phyloP scores from a whole-genome alignment of 345 rosid genomes.

The Dipteronia sinensis region DNA sequence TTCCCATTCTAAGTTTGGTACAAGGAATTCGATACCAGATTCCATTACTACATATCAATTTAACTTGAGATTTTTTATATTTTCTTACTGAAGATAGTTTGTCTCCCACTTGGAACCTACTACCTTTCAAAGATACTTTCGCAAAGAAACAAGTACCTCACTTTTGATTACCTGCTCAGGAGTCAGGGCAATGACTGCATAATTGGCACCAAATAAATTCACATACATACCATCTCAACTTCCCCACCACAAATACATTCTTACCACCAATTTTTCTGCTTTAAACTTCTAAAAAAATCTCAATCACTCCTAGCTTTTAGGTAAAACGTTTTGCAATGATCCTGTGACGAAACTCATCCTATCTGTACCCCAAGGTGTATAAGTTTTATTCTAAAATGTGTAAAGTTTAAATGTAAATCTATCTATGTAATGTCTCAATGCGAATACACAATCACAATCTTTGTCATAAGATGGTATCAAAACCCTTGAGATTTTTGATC shows the following conservation, averaged over 20 bases:
- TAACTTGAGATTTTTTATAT: conserved; percentile 17
- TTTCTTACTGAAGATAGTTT: conserved; percentile 19
- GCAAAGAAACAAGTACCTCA: conserved; percentile 5
- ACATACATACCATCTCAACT: conserved; percentile 4
- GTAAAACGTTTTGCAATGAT: no score
- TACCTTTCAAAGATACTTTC: conserved; percentile 1
- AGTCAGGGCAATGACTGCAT: conserved; percentile 21
- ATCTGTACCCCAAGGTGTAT: neutral
- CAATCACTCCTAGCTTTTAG: neutral
- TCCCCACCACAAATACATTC: neutral
- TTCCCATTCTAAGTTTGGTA: neutral
- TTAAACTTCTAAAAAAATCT: neutral
- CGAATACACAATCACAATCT: no score
- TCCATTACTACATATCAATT: conserved; percentile 21
- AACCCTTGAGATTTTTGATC: no score
- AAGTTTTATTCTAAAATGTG: no score
- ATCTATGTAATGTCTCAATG: no score
- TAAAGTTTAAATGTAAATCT: no score
- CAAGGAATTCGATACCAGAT: conserved; percentile 21
- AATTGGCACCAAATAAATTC: conserved; percentile 18
- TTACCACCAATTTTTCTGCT: neutral
- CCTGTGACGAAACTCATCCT: no score
- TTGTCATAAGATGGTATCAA: no score
- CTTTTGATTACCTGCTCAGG: conserved; percentile 20
- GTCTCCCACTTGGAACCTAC: conserved; percentile 26